phyloP scores from a whole-genome alignment of 495 filamentous ascomycete species.

The Neurospora discreta region DNA sequence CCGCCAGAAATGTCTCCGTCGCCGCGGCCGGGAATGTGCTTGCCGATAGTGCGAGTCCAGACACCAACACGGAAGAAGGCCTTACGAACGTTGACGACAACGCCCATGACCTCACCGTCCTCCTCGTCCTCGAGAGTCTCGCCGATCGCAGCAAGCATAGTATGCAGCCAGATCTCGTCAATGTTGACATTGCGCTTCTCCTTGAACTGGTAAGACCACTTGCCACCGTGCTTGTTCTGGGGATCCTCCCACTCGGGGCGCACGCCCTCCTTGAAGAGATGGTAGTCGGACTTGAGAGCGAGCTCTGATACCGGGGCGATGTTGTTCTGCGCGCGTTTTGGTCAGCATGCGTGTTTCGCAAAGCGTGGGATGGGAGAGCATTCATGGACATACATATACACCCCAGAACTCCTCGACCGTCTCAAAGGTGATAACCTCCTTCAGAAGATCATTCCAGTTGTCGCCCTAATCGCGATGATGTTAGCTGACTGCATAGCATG shows the following conservation, averaged over 20 bases:
- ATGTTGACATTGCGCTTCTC: constrained; percentile 83
- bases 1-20: constrained; percentile 55
- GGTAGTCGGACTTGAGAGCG: constrained; percentile 95
- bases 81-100: constrained; percentile 97
- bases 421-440: constrained; percentile 96
- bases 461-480: constrained; percentile 51
- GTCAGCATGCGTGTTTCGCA: constrained; percentile 9
- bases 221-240: constrained; percentile 98
- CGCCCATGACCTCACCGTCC: constrained; percentile 96
- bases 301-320: constrained; percentile 93
- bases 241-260: constrained; percentile 97
- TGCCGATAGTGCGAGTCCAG: constrained; percentile 88
- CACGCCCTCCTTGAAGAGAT: constrained; percentile 95
- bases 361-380: not conserved
- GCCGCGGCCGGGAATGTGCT: constrained; percentile 63
- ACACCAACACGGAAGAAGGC: constrained; percentile 90
- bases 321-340: constrained; percentile 63
- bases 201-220: constrained; percentile 96
- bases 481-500: constrained; percentile 6
- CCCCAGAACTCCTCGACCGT: constrained; percentile 99
- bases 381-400: constrained; percentile 66
- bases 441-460: constrained; percentile 96
- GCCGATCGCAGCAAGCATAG: constrained; percentile 91
- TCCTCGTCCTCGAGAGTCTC: constrained; percentile 94
- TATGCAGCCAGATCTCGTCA: constrained; percentile 93